Evolutionary conservation across 495 filamentous ascomycete genomes (phyloP).

Genomic region (Pseudomonodictys pantanalensis): DNA sequence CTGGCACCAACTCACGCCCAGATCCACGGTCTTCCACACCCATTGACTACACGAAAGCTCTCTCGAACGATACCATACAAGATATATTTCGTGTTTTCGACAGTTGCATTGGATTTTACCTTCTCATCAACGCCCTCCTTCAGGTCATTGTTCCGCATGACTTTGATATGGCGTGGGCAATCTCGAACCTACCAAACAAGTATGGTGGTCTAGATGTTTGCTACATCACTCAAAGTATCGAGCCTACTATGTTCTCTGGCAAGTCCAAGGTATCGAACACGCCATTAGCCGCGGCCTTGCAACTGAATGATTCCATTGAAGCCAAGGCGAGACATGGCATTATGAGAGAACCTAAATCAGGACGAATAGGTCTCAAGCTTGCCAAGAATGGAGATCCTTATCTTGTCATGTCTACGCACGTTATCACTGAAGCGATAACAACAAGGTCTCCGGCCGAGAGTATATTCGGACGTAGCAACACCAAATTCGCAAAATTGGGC

Average conservation of each 20-base stretch:
- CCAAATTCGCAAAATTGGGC: not conserved
- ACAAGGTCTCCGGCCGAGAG: not conserved
- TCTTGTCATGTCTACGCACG: constrained; percentile 19
- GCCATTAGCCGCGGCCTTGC: not conserved
- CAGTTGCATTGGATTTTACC: constrained; percentile 13
- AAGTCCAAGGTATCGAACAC: constrained; percentile 1
- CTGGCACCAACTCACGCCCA: constrained; percentile 11
- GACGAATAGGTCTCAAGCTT: constrained; percentile 12
- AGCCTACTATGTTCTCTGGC: constrained; percentile 10
- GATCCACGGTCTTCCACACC: constrained; percentile 12
- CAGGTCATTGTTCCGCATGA: constrained; percentile 19
- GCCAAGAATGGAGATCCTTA: constrained; percentile 1
- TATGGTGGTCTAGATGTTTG: constrained; percentile 17
- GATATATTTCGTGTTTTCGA: constrained; percentile 21
- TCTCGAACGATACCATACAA: constrained; percentile 2
- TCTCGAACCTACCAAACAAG: constrained; percentile 20
- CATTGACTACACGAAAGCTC: constrained; percentile 10
- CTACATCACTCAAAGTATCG: constrained; percentile 15
- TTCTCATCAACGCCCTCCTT: constrained; percentile 13
- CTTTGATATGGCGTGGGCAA: constrained; percentile 12
- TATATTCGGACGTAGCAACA: constrained; percentile 2
- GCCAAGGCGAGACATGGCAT: not conserved
- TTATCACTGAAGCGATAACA: constrained; percentile 19
- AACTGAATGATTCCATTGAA: constrained; percentile 21
- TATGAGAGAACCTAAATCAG: constrained; percentile 3